Percentiles rank a stretch among this genome's conserved stretches.
Evolutionary conservation across 352 stramenopile species (phyloP).

Genomic region (Phytopythium oedochilum): DNA sequence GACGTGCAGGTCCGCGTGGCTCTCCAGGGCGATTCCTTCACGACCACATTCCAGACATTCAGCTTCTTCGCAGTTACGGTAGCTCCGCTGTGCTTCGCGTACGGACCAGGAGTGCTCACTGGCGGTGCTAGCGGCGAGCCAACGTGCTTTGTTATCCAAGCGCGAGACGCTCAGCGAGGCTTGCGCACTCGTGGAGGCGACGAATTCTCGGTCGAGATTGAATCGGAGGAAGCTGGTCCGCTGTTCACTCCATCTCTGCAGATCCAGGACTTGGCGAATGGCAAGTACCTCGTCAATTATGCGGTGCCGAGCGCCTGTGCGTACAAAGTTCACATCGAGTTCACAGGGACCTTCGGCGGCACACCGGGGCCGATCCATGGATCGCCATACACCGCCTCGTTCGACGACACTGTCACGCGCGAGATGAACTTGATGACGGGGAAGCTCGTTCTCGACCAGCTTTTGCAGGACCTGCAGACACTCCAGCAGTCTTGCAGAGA

Average conservation of each 20-base stretch:
- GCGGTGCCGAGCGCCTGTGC: constrained; percentile 72
- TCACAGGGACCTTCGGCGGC: constrained; percentile 91
- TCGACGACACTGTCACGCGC: constrained; percentile 71
- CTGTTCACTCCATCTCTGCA: constrained; percentile 52
- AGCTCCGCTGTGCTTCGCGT: constrained; percentile 87
- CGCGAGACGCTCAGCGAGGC: constrained; percentile 69
- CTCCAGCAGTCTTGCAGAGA: constrained; percentile 60
- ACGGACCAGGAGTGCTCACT: constrained; percentile 89
- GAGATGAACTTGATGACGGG: constrained; percentile 83
- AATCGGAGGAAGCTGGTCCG: constrained; percentile 35
- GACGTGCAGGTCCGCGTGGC: constrained; percentile 88
- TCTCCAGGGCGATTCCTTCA: constrained; percentile 92
- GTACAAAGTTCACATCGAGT: constrained; percentile 88
- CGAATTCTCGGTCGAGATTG: constrained; percentile 83
- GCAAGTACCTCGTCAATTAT: constrained; percentile 94
- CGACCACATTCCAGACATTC: constrained; percentile 92
- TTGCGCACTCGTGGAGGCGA: constrained; percentile 91
- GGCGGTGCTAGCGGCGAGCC: constrained; percentile 73
- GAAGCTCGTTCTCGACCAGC: constrained; percentile 71
- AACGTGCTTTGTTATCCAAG: constrained; percentile 82
- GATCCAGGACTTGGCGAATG: constrained; percentile 88
- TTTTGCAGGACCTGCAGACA: constrained; percentile 56
- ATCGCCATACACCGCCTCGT: constrained; percentile 86
- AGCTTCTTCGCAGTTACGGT: constrained; percentile 93
- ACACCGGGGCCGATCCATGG: constrained; percentile 82